Evolutionary conservation across 371 early-diverging fungal species (phyloP).

Genomic region (Nosema muscidifuracis): DNA sequence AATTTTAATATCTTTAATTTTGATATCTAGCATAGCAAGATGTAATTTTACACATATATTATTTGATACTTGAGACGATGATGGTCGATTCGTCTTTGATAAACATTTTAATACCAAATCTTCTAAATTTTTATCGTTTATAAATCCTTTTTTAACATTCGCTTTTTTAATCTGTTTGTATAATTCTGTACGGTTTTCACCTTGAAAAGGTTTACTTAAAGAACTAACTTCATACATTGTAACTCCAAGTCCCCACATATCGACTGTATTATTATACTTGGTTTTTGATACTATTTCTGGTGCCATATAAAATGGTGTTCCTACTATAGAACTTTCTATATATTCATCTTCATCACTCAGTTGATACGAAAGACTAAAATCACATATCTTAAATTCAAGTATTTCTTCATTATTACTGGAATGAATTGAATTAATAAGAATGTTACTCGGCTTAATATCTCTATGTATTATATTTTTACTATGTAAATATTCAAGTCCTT

Average conservation of each 20-base stretch:
- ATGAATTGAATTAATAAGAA: constrained; percentile 73
- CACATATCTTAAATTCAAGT: constrained; percentile 60
- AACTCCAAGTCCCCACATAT: constrained; percentile 96
- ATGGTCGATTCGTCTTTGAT: constrained; percentile 28
- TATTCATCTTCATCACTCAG: background rate
- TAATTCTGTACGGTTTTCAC: constrained; percentile 34
- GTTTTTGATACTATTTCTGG: constrained; percentile 55
- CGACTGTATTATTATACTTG: constrained; percentile 68
- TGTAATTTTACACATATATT: constrained; percentile 22
- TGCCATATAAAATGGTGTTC: constrained; percentile 60
- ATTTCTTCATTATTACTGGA: background rate
- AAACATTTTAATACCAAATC: constrained; percentile 41
- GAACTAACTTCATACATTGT: constrained; percentile 75
- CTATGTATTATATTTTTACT: constrained; percentile 85
- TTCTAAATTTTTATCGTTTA: constrained; percentile 17
- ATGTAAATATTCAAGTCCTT: constrained; percentile 85
- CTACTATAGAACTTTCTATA: constrained; percentile 31
- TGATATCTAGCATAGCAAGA: constrained; percentile 31
- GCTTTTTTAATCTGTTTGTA: constrained; percentile 28
- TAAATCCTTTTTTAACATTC: constrained; percentile 5
- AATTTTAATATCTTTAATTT: constrained; percentile 32
- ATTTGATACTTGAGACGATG: background rate
- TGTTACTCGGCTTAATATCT: constrained; percentile 87
- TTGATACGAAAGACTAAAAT: constrained; percentile 54
- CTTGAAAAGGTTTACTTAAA: constrained; percentile 50